Percentiles rank a stretch among this genome's conserved stretches.
Conservation (phyloP, 768 basidiomycete species). For the Lactarius evosmus region DNA sequence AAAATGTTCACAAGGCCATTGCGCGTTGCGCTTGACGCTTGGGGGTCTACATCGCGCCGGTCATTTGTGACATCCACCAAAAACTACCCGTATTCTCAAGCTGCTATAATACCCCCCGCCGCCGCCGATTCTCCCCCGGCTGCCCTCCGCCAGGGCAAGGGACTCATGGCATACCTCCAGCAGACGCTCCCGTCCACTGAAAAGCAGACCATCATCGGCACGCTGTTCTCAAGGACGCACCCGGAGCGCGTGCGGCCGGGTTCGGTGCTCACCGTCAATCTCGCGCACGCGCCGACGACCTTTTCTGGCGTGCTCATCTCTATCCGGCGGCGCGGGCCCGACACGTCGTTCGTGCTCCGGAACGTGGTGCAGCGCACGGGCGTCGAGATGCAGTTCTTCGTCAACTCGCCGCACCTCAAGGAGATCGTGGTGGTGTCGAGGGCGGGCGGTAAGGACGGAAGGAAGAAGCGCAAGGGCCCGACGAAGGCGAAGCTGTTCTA, state of each 20-base stretch:
- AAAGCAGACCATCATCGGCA: constrained; percentile 64
- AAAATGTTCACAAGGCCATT: constrained; percentile 22
- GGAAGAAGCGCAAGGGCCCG: constrained; percentile 46
- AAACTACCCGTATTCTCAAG: constrained; percentile 71
- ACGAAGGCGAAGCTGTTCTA: constrained; percentile 80
- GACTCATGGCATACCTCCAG: constrained; percentile 71
- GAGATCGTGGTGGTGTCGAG: constrained; percentile 68
- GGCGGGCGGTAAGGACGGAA: constrained; percentile 8
- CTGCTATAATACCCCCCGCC: constrained; percentile 51
- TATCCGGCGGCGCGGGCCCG: constrained; percentile 76
- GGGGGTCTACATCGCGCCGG: constrained; percentile 3
- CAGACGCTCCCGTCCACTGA: constrained; percentile 62
- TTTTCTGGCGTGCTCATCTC: constrained; percentile 90
- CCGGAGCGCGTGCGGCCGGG: constrained; percentile 71
- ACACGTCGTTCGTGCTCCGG: constrained; percentile 84
- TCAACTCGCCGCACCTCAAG: constrained; percentile 82
- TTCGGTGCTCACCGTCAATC: constrained; percentile 78
- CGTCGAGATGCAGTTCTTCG: constrained; percentile 90
- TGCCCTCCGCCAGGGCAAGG: constrained; percentile 62
- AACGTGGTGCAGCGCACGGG: constrained; percentile 91
- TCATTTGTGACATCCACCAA: constrained; percentile 9
- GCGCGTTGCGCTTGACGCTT: constrained; percentile 2
- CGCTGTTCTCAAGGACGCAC: constrained; percentile 69
- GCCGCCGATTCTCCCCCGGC: constrained; percentile 43
- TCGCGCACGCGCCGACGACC: constrained; percentile 70